Percentiles rank a stretch among this genome's conserved stretches.
Evolutionary conservation across 1,284 basidiomycete species (phyloP).

Genomic region (Rhodotorula sp.): DNA sequence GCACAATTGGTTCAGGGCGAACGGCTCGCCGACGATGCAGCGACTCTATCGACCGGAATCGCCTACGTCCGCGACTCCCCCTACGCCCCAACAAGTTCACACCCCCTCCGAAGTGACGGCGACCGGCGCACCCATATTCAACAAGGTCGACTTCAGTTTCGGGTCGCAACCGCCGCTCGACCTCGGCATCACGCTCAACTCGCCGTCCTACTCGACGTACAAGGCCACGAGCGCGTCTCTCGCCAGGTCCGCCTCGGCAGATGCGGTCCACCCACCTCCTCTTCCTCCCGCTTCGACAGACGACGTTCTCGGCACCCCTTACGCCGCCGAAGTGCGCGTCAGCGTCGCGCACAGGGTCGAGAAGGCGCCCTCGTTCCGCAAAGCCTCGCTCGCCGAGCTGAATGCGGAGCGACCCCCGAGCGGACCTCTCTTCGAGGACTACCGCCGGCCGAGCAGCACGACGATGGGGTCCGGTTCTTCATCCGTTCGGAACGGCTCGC

Average conservation of each 20-base stretch:
- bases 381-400: slow-evolving; percentile 8
- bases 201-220: slow-evolving; percentile 20
- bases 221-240: slow-evolving; percentile 4
- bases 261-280: not conserved
- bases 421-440: not conserved
- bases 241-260: not conserved
- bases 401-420: not conserved
- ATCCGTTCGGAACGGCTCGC: not conserved
- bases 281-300: not conserved
- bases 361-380: slow-evolving; percentile 8
- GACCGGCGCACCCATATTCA: slow-evolving; percentile 13
- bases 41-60: slow-evolving; percentile 2
- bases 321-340: slow-evolving; percentile 15
- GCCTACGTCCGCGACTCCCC: not conserved
- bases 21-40: not conserved
- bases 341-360: slow-evolving; percentile 19
- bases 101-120: slow-evolving; percentile 4
- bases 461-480: not conserved
- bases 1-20: too few relatives aligned
- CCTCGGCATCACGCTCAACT: slow-evolving; percentile 27
- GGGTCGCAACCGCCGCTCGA: slow-evolving; percentile 22
- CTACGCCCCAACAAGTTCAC: not conserved
- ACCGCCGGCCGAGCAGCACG: not conserved
- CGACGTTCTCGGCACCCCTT: slow-evolving; percentile 9
- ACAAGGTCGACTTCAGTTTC: slow-evolving; percentile 22